These are phyloP conservation scores for Bothriochloa decipiens DNA, from an alignment of 176 grass and related monocot species.

Conservation along the genomic window DNA sequence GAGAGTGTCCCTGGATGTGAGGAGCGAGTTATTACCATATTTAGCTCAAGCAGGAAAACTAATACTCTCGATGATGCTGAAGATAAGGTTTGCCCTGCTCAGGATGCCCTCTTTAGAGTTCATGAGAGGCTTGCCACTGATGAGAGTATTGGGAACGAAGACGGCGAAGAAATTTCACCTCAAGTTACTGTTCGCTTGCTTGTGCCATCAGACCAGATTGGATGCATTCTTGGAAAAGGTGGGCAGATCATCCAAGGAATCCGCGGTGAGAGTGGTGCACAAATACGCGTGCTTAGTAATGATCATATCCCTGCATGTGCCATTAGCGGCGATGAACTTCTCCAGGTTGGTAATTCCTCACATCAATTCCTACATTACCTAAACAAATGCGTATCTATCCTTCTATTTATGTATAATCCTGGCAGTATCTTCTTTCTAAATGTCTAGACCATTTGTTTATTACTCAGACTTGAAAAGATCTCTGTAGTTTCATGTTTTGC, in stretches of 20 bases:
- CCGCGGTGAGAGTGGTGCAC: slow-evolving; percentile 80
- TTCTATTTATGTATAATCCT: slow-evolving; percentile 2
- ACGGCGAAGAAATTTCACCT: slow-evolving; percentile 59
- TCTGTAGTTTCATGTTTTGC: background rate
- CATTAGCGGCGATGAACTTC: slow-evolving; percentile 82
- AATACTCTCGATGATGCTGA: slow-evolving; percentile 65
- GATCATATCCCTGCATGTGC: slow-evolving; percentile 90
- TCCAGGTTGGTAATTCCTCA: slow-evolving; percentile 60
- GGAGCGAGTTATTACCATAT: slow-evolving; percentile 87
- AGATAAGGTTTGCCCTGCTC: slow-evolving; percentile 79
- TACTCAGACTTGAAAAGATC: background rate
- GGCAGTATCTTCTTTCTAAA: slow-evolving; percentile 7
- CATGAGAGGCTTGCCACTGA: slow-evolving; percentile 79
- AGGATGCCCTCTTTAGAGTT: slow-evolving; percentile 91
- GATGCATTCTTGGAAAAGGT: slow-evolving; percentile 96
- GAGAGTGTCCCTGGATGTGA: slow-evolving; percentile 86
- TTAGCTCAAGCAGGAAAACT: slow-evolving; percentile 81
- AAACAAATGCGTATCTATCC: background rate
- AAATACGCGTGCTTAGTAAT: slow-evolving; percentile 88
- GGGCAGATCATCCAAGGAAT: slow-evolving; percentile 90
- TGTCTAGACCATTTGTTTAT: background rate
- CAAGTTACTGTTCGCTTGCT: slow-evolving; percentile 75
- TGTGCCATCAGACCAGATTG: slow-evolving; percentile 97
- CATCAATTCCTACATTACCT: slow-evolving; percentile 21
- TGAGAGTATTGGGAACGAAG: slow-evolving; percentile 57